These are phyloP conservation scores for Hypholoma fasciculare DNA, from an alignment of 768 basidiomycete species.

Conservation along the genomic window DNA sequence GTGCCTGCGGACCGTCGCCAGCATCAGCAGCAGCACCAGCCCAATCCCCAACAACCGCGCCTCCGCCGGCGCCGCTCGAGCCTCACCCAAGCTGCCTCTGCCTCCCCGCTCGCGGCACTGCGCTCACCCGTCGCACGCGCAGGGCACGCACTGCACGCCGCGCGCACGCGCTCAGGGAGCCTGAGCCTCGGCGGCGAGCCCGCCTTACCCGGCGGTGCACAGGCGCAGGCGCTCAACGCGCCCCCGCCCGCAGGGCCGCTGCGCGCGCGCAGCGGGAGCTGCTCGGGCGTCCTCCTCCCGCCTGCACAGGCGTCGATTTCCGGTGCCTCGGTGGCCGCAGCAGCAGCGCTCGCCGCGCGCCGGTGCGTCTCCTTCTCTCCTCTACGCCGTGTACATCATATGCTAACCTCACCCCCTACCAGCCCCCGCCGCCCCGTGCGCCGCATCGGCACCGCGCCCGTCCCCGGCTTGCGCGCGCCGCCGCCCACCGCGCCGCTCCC, in stretches of 20 bases:
- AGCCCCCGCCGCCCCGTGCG: constrained; percentile 44
- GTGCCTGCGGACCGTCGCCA: constrained; percentile 2
- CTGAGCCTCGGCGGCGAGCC: constrained; percentile 38
- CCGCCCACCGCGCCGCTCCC: constrained; percentile 43
- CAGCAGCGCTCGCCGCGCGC: background rate
- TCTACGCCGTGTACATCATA: too few species aligned
- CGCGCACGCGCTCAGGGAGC: constrained; percentile 42
- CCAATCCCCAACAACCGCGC: constrained; percentile 6
- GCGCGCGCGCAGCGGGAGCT: constrained; percentile 57
- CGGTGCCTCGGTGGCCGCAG: too few species aligned
- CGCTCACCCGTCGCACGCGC: constrained; percentile 57
- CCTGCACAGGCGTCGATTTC: background rate
- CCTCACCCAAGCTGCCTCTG: constrained; percentile 48
- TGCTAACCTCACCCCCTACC: too few species aligned
- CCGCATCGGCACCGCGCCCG: constrained; percentile 28
- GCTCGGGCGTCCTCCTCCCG: constrained; percentile 21
- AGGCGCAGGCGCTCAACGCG: constrained; percentile 1
- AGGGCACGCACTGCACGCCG: constrained; percentile 48
- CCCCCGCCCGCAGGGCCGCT: constrained; percentile 38
- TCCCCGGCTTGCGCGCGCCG: constrained; percentile 34
- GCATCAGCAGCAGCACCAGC: constrained; percentile 19
- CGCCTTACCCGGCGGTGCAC: constrained; percentile 1
- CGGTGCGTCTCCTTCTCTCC: background rate
- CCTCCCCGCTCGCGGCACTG: constrained; percentile 56
- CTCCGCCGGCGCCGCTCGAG: constrained; percentile 65